A percentile compares a stretch with the other conserved stretches of the same genome.
phyloP scores from a whole-genome alignment of 352 stramenopile genomes.

The Globisporangium emineosum region DNA sequence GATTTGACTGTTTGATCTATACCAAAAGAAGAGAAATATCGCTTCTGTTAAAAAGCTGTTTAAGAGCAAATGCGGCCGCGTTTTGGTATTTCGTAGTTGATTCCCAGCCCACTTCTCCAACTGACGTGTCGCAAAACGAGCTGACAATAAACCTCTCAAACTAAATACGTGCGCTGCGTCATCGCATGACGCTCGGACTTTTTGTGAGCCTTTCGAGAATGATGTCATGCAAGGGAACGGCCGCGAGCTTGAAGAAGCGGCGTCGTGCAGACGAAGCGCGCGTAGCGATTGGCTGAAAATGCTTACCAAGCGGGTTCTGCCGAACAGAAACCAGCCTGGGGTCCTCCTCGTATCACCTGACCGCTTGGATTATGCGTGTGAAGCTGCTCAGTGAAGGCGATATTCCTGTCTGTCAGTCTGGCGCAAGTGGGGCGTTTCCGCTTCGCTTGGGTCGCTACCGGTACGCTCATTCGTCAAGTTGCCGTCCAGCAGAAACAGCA shows the following conservation, averaged over 20 bases:
- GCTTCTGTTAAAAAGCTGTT: neutral
- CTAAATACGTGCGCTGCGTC: constrained; percentile 19
- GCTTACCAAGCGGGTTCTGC: neutral
- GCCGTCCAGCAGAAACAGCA: neutral
- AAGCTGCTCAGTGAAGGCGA: neutral
- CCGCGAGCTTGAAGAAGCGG: constrained; percentile 5
- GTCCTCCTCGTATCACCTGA: neutral
- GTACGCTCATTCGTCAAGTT: constrained; percentile 16
- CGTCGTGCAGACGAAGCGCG: constrained; percentile 1
- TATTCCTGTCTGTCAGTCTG: constrained; percentile 4
- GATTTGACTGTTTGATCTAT: neutral
- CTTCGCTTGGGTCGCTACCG: neutral
- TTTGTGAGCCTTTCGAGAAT: constrained; percentile 7
- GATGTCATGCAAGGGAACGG: constrained; percentile 23
- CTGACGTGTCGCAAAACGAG: neutral
- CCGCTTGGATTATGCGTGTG: neutral
- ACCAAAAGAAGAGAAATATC: neutral
- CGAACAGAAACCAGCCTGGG: neutral
- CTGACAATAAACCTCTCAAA: constrained; percentile 13
- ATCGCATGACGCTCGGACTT: constrained; percentile 22
- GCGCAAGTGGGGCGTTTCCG: constrained; percentile 5
- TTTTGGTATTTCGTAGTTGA: neutral
- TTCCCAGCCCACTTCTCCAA: neutral
- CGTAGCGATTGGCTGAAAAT: constrained; percentile 19
- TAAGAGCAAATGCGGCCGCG: neutral